Conservation (phyloP, 139 green algal species). For the Chlorella sp. region DNA sequence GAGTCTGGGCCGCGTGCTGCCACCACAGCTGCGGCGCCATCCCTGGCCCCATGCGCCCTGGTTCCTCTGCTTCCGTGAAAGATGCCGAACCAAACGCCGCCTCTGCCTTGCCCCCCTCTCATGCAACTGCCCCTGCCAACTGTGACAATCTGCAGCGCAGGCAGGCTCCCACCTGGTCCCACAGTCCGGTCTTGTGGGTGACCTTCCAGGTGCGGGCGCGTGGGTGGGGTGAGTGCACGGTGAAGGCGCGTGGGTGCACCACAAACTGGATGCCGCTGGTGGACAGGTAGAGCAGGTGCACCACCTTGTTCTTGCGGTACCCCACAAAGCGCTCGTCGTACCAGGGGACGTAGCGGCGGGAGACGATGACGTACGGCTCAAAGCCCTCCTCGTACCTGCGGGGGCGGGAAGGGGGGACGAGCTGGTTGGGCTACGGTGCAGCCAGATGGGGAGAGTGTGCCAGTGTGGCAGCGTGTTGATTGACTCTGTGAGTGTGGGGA, state of each 20-base stretch:
- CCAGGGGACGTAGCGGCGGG: constrained; percentile 48
- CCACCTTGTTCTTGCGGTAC: constrained; percentile 63
- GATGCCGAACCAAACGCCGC: not conserved
- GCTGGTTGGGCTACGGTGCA: no score
- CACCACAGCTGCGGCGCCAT: not conserved
- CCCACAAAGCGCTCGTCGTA: constrained; percentile 59
- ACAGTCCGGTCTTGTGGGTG: constrained; percentile 54
- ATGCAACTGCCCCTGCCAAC: no score
- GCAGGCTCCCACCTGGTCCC: constrained; percentile 40
- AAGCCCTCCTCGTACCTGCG: constrained; percentile 55
- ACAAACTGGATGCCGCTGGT: constrained; percentile 51
- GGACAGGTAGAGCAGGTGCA: constrained; percentile 57
- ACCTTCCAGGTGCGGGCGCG: constrained; percentile 56
- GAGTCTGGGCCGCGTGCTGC: not conserved
- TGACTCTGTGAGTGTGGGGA: no score
- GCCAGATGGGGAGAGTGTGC: not conserved
- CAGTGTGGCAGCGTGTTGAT: not conserved
- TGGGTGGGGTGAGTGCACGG: constrained; percentile 64
- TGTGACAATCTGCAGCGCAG: not conserved
- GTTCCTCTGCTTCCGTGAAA: not conserved
- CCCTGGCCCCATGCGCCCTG: no score
- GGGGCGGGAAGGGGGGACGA: not conserved
- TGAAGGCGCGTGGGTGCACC: constrained; percentile 61
- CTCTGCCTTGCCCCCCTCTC: not conserved
- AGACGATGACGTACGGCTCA: constrained; percentile 54